Percentiles rank a stretch among this genome's conserved stretches.
These are phyloP conservation scores for Dactylellina drechsleri DNA, from an alignment of 2,329 filamentous ascomycete genomes.

Conservation along the genomic window DNA sequence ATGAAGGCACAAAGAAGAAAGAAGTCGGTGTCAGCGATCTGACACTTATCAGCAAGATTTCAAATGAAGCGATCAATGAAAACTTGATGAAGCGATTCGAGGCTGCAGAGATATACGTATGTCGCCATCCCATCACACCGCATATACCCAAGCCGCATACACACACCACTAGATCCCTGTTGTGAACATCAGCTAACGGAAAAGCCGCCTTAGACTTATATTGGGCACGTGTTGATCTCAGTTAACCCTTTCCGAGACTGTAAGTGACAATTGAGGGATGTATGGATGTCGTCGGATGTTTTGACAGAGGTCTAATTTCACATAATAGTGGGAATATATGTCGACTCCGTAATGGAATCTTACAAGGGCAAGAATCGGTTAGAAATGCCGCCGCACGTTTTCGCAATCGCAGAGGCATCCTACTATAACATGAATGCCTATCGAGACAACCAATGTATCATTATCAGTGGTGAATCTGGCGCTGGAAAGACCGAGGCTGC, in stretches of 20 bases:
- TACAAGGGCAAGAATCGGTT: constrained; percentile 97
- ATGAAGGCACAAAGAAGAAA: constrained; percentile 98
- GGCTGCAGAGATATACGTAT: constrained; percentile 91
- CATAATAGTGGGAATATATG: constrained; percentile 93
- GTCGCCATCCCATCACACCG: constrained; percentile 65
- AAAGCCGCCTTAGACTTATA: constrained; percentile 82
- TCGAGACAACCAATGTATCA: constrained; percentile 94
- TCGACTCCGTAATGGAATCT: constrained; percentile 98
- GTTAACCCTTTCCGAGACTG: constrained; percentile 97
- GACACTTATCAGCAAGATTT: constrained; percentile 97
- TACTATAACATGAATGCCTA: constrained; percentile 94
- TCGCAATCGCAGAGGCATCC: constrained; percentile 90
- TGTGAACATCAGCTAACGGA: background rate
- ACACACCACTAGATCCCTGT: background rate
- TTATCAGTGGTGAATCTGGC: constrained; percentile 97
- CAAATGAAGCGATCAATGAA: constrained; percentile 98
- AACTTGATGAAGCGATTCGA: constrained; percentile 99
- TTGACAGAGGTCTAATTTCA: constrained; percentile 18
- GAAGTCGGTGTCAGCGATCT: constrained; percentile 98
- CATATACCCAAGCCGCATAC: constrained; percentile 63
- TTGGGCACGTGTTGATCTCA: constrained; percentile 96
- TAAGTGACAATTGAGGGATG: constrained; percentile 70
- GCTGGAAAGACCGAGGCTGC: constrained; percentile 99
- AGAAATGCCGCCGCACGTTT: constrained; percentile 95
- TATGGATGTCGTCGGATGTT: too few species aligned